A percentile compares a stretch with the other conserved stretches of the same genome.
Conservation (phyloP, 495 filamentous ascomycete genomes). For the Xylaria intraflava region DNA sequence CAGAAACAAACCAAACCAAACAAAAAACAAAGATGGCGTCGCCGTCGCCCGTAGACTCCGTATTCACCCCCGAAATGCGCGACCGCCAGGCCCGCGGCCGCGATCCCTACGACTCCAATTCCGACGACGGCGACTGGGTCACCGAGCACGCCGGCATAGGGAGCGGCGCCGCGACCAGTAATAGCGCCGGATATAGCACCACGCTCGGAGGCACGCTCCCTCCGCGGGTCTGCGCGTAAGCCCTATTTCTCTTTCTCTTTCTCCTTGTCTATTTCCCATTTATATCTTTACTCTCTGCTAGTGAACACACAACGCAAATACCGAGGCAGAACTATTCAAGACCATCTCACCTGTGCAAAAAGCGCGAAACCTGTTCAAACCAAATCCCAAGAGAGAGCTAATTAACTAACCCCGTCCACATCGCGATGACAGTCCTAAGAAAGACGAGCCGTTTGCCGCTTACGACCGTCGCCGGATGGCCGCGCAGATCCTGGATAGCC, state of each 20-base stretch:
- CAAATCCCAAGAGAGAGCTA: too few species aligned
- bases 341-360: too few species aligned
- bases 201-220: neutral
- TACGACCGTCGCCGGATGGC: conserved; percentile 36
- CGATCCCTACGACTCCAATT: conserved; percentile 34
- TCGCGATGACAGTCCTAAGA: neutral
- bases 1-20: too few species aligned
- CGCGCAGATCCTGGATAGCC: conserved; percentile 40
- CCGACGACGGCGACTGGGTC: conserved; percentile 14
- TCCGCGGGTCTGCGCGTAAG: neutral
- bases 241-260: neutral
- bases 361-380: too few species aligned
- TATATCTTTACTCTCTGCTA: neutral
- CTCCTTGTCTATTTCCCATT: too few species aligned
- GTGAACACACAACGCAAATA: too few species aligned
- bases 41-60: neutral
- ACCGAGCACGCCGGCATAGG: conserved; percentile 10
- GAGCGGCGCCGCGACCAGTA: neutral
- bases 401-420: too few species aligned
- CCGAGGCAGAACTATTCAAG: neutral
- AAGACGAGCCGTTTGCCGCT: conserved; percentile 23
- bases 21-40: too few species aligned
- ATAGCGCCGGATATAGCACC: neutral
- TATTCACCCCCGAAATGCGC: conserved; percentile 38
- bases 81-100: conserved; percentile 50